Percentiles rank a stretch among this genome's conserved stretches.
Evolutionary conservation across 176 grass and related monocot species (phyloP).

Genomic region (Ensete glaucum): DNA sequence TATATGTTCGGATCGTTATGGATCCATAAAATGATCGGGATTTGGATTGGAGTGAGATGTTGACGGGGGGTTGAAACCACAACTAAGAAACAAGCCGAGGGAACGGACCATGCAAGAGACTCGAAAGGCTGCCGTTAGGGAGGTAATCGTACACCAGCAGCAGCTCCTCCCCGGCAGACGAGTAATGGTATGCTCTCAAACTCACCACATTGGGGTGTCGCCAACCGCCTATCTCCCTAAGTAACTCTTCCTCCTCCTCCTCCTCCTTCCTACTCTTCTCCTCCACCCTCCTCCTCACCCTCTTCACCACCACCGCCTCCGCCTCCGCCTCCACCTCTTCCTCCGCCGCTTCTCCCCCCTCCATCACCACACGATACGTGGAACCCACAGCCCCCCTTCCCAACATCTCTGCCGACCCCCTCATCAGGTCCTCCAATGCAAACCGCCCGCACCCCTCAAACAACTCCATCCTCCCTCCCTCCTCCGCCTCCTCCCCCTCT

Average conservation of each 20-base stretch:
- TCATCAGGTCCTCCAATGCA: slow-evolving; percentile 59
- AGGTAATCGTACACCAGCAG: slow-evolving; percentile 82
- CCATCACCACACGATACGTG: slow-evolving; percentile 74
- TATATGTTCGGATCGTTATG: too few species aligned
- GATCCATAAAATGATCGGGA: too few species aligned
- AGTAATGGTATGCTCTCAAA: slow-evolving; percentile 54
- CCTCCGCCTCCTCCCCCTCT: slow-evolving; percentile 7
- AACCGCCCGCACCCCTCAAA: slow-evolving; percentile 60
- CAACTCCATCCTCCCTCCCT: slow-evolving; percentile 39
- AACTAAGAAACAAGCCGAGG: too few species aligned
- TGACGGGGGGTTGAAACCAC: too few species aligned
- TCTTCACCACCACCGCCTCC: slow-evolving; percentile 23
- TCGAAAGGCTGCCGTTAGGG: slow-evolving; percentile 53
- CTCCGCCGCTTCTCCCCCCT: slow-evolving; percentile 14
- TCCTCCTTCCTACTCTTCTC: slow-evolving; percentile 29
- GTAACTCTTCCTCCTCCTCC: slow-evolving; percentile 38
- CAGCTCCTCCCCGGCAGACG: slow-evolving; percentile 41
- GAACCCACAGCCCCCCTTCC: slow-evolving; percentile 62
- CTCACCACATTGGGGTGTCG: slow-evolving; percentile 58
- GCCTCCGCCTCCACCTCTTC: background rate
- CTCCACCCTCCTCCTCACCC: slow-evolving; percentile 44
- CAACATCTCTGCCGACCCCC: slow-evolving; percentile 81
- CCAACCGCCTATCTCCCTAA: slow-evolving; percentile 66
- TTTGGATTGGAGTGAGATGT: too few species aligned
- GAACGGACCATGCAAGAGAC: slow-evolving; percentile 50